phyloP scores from a whole-genome alignment of 2,329 filamentous ascomycete genomes.

The Tolypocladium tundrense region DNA sequence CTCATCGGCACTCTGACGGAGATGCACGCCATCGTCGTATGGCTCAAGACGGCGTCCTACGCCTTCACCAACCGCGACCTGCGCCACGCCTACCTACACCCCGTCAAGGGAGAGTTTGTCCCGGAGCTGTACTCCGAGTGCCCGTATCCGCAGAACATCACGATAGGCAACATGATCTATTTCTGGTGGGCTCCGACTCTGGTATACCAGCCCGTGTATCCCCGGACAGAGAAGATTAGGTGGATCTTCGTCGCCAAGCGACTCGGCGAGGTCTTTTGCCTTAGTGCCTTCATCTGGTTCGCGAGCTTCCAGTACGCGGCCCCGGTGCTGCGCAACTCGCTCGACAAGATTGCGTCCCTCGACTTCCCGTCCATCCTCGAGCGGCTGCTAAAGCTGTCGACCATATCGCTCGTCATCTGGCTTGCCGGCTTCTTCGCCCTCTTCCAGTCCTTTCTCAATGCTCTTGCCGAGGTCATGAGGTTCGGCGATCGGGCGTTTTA shows the following conservation, averaged over 20 bases:
- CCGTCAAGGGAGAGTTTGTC: conserved; percentile 55
- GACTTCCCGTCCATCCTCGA: conserved; percentile 77
- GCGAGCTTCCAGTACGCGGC: conserved; percentile 89
- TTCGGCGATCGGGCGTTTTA: conserved; percentile 96
- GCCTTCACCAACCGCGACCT: conserved; percentile 95
- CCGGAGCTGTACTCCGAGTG: conserved; percentile 75
- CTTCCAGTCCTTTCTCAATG: conserved; percentile 89
- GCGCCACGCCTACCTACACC: conserved; percentile 79
- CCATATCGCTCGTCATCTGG: conserved; percentile 94
- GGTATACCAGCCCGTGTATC: conserved; percentile 94
- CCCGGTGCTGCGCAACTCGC: conserved; percentile 78
- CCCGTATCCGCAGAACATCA: conserved; percentile 87
- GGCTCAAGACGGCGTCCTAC: conserved; percentile 92
- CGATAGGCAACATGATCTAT: conserved; percentile 76
- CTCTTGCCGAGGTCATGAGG: conserved; percentile 75
- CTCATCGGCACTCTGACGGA: conserved; percentile 87
- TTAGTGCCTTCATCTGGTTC: conserved; percentile 91
- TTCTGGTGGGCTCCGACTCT: conserved; percentile 98
- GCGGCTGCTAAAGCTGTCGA: conserved; percentile 86
- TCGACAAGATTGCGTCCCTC: conserved; percentile 74
- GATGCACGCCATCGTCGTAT: conserved; percentile 87
- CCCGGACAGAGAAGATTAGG: conserved; percentile 68
- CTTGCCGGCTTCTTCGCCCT: conserved; percentile 94
- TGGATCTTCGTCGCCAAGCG: conserved; percentile 86
- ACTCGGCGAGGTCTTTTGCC: conserved; percentile 61